Evolutionary conservation across 768 basidiomycete genomes (phyloP).

Genomic region (Hemileccinum impolitum): DNA sequence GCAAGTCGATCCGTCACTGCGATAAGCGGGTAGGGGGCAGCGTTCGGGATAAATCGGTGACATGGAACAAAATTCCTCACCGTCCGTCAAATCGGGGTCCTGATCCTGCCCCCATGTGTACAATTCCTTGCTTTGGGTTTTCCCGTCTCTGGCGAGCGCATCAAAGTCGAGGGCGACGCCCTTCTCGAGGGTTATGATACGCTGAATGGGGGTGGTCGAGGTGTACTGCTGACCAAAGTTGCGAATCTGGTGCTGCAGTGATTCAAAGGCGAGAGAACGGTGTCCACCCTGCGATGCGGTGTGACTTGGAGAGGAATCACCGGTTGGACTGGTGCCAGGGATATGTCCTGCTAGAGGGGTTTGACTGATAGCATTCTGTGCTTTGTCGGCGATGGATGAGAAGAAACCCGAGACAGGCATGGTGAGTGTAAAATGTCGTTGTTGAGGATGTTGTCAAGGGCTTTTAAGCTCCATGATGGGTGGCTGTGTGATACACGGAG

Average conservation of each 20-base stretch:
- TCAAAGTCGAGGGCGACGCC: conserved; percentile 76
- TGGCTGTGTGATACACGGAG: conserved; percentile 19
- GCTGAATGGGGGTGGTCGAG: conserved; percentile 64
- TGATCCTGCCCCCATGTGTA: conserved; percentile 82
- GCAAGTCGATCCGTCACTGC: conserved; percentile 78
- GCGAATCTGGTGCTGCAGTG: conserved; percentile 70
- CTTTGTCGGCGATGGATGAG: conserved; percentile 70
- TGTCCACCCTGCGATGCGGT: conserved; percentile 36
- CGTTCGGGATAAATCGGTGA: neutral
- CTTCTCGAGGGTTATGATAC: conserved; percentile 75
- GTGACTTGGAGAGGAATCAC: conserved; percentile 42
- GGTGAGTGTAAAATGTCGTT: conserved; percentile 13
- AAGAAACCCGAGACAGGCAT: conserved; percentile 67
- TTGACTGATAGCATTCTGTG: conserved; percentile 65
- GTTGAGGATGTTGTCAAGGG: conserved; percentile 16
- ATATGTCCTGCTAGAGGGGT: conserved; percentile 56
- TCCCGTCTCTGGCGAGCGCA: conserved; percentile 58
- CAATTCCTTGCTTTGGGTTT: conserved; percentile 78
- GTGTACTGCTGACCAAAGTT: conserved; percentile 75
- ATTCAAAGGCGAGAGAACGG: conserved; percentile 56
- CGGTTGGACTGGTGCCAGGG: conserved; percentile 40
- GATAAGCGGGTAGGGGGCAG: neutral
- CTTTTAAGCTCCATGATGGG: conserved; percentile 14
- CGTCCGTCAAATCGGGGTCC: conserved; percentile 71
- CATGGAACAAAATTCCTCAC: conserved; percentile 34